Conservation (phyloP, 192 early-diverging fungal species). For the Funneliformis mosseae region DNA sequence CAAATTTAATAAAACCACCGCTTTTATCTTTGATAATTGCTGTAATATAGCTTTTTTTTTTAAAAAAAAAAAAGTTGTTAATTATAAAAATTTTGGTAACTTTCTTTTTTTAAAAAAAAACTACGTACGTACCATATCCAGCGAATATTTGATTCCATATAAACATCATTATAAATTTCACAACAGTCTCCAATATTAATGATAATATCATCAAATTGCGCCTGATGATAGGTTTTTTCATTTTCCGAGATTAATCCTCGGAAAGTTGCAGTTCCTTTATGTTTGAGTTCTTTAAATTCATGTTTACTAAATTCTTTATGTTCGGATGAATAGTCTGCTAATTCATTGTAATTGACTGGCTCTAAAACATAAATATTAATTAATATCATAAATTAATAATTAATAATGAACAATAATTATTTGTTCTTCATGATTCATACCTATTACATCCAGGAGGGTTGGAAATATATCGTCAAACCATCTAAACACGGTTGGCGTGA, state of each 20-base stretch:
- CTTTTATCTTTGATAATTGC: neutral
- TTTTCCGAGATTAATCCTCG: neutral
- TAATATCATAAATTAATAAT: too few relatives aligned
- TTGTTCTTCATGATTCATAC: neutral
- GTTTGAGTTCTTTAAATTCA: neutral
- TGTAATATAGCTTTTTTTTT: slow-evolving; percentile 6
- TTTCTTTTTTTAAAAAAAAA: neutral
- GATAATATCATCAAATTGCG: neutral
- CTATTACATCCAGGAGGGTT: neutral
- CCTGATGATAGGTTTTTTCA: neutral
- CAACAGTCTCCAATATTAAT: neutral
- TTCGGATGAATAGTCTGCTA: neutral
- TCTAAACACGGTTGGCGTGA: slow-evolving; percentile 20
- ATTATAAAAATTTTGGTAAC: neutral
- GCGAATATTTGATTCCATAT: neutral
- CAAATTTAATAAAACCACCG: neutral
- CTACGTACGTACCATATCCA: slow-evolving; percentile 15
- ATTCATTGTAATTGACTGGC: neutral
- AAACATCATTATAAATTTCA: neutral
- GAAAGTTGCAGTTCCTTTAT: neutral
- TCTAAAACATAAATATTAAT: neutral
- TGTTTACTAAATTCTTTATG: neutral
- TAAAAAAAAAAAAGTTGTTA: neutral
- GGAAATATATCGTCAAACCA: slow-evolving; percentile 28
- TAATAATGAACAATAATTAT: too few relatives aligned